A percentile compares a stretch with the other conserved stretches of the same genome.
phyloP scores from a whole-genome alignment of 1,284 basidiomycete genomes.

The Lignosus rhinocerotis region DNA sequence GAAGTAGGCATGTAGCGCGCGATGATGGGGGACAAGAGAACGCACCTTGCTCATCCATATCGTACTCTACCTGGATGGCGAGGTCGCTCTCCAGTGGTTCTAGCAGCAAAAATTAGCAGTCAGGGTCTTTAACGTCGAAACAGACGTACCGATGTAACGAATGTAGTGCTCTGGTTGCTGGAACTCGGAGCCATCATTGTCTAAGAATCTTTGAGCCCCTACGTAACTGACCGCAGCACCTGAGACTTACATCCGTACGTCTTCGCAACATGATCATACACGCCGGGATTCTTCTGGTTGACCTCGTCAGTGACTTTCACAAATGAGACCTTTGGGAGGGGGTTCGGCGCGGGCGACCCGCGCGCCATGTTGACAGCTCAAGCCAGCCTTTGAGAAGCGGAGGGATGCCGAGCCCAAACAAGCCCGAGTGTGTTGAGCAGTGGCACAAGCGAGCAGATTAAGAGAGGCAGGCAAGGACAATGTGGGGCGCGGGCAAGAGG shows the following conservation, averaged over 20 bases:
- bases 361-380: slow-evolving; percentile 34
- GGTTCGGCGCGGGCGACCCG: slow-evolving; percentile 37
- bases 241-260: slow-evolving; percentile 35
- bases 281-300: slow-evolving; percentile 45
- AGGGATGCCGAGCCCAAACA: not conserved
- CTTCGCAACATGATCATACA: slow-evolving; percentile 33
- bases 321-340: slow-evolving; percentile 64
- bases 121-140: not conserved
- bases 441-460: not conserved
- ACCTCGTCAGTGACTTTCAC: slow-evolving; percentile 59
- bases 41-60: slow-evolving; percentile 98
- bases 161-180: slow-evolving; percentile 84
- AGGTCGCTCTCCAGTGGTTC: slow-evolving; percentile 95
- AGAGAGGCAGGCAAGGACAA: not conserved
- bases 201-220: slow-evolving; percentile 39
- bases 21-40: not conserved
- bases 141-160: slow-evolving; percentile 76
- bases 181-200: slow-evolving; percentile 81
- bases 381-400: not conserved
- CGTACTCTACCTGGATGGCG: slow-evolving; percentile 94
- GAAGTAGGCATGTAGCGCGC: not conserved
- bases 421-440: not conserved
- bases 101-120: slow-evolving; percentile 31
- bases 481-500: not conserved
- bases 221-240: not conserved